A percentile compares a stretch with the other conserved stretches of the same genome.
Conservation (phyloP, 2,329 filamentous ascomycete genomes). For the Aspergillus novofumigatus region DNA sequence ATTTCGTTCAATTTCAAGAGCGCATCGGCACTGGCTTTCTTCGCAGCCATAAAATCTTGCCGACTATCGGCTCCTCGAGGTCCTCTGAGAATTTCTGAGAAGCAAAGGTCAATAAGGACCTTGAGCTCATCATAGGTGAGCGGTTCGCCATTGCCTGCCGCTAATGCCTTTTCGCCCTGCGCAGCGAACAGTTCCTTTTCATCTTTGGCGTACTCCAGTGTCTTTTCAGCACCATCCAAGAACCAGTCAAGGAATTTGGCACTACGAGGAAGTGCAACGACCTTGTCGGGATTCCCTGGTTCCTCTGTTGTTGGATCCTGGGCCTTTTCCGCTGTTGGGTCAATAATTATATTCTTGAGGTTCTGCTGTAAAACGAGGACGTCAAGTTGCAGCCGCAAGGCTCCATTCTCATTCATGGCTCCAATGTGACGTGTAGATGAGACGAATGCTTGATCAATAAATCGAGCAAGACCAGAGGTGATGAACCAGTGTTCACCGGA, state of each 20-base stretch:
- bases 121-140: slow-evolving; percentile 46
- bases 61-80: slow-evolving; percentile 39
- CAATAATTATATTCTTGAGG: slow-evolving; percentile 77
- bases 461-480: slow-evolving; percentile 67
- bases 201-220: slow-evolving; percentile 42
- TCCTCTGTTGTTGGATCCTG: slow-evolving; percentile 4
- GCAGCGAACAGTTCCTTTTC: slow-evolving; percentile 39
- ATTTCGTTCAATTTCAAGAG: slow-evolving; percentile 43
- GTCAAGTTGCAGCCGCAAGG: slow-evolving; percentile 85
- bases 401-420: slow-evolving; percentile 80
- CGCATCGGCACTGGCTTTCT: slow-evolving; percentile 43
- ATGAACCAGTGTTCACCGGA: slow-evolving; percentile 70
- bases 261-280: slow-evolving; percentile 40
- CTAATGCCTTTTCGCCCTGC: slow-evolving; percentile 31
- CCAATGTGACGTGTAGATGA: slow-evolving; percentile 66
- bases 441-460: slow-evolving; percentile 77
- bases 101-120: slow-evolving; percentile 44
- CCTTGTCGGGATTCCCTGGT: slow-evolving; percentile 23
- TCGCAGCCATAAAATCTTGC: slow-evolving; percentile 44
- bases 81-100: slow-evolving; percentile 41
- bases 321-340: slow-evolving; percentile 16
- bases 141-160: slow-evolving; percentile 38
- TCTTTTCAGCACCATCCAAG: slow-evolving; percentile 43
- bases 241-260: slow-evolving; percentile 48
- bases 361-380: slow-evolving; percentile 95